A percentile compares a stretch with the other conserved stretches of the same genome.
Evolutionary conservation across 305 asterid genomes (phyloP).

Genomic region (Solanum hybrid): DNA sequence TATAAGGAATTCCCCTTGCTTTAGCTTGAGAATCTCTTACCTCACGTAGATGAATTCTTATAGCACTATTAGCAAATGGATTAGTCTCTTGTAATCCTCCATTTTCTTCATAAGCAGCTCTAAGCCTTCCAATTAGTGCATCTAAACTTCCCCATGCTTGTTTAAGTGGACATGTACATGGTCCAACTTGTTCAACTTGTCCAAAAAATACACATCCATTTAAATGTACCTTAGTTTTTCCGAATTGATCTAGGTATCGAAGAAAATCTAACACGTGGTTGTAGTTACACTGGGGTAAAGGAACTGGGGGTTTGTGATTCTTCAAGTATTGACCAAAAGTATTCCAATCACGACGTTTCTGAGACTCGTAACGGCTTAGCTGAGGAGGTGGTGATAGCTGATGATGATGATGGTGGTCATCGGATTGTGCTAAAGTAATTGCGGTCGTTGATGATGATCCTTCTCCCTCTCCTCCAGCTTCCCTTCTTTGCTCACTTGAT

Average conservation of each 20-base stretch:
- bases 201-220: constrained; percentile 64
- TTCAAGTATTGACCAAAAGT: constrained; percentile 80
- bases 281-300: constrained; percentile 45
- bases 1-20: constrained; percentile 73
- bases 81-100: constrained; percentile 59
- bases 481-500: constrained; percentile 23
- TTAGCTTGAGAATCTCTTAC: constrained; percentile 59
- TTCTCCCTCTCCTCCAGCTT: constrained; percentile 18
- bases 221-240: constrained; percentile 74
- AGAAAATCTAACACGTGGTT: constrained; percentile 67
- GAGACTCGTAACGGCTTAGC: constrained; percentile 65
- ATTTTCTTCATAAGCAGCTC: constrained; percentile 82
- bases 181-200: constrained; percentile 60
- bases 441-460: constrained; percentile 10
- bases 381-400: not conserved
- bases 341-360: constrained; percentile 86
- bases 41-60: constrained; percentile 54
- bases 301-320: constrained; percentile 59
- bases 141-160: constrained; percentile 97
- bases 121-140: constrained; percentile 62
- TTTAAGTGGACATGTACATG: constrained; percentile 59
- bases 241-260: constrained; percentile 70
- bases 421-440: not conserved
- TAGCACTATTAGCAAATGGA: constrained; percentile 69
- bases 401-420: constrained; percentile 1